Base-by-base conservation (phyloP, 1,284 basidiomycete genomes). In the Cerrena zonata region DNA sequence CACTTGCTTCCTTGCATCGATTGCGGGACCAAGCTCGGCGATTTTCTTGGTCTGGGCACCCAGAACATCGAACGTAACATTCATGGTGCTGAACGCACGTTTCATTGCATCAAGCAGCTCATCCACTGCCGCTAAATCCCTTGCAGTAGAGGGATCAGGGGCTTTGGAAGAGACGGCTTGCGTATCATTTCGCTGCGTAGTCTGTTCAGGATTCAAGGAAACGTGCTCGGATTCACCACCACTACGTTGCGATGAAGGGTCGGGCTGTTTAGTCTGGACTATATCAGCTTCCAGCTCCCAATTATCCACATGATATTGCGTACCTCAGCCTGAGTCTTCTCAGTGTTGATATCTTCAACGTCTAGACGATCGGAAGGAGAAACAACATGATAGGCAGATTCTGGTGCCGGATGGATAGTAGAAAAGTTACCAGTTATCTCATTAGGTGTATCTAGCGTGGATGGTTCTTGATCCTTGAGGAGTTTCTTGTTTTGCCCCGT, bases 81-180 rank as follows among this genome's bases (percentile, higher is more conserved):
- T 66, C 40, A 79, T 63, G 0, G 64, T 60, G 1, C 55, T 54
- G 2, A 78, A 55, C 2, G 74, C 71, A 11, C 61, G 61, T 51
- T 74, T 75, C 70, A 78, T 73, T 0, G 71, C 69, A 5, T 62
- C 60, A 15, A 77, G 65, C 2, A 78, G 56, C 15, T 73, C 70
- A 5, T 69, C 66, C 15, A 78, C 65, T 2, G 69, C 71, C 2
- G 66, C 41, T 1, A 74, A 58, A 51, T 77, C 71, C n/a, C 68
- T 54, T 12, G 34, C 30, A 34, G 47, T 36, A 0, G 45, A 13
- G 2, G 48, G 15, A n/a, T n/a, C n/a, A n/a, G n/a, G n/a, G n/a
- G n/a, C n/a, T n/a, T n/a, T n/a, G n/a, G n/a, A n/a, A n/a, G n/a
- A n/a, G n/a, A n/a, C n/a, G n/a, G n/a, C n/a, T n/a, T n/a, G n/a